Evolutionary conservation across 805 yeast genomes (phyloP), one percentile per base, ranked within the genome.

Genomic region (Barnettozyma pratensis): DNA sequence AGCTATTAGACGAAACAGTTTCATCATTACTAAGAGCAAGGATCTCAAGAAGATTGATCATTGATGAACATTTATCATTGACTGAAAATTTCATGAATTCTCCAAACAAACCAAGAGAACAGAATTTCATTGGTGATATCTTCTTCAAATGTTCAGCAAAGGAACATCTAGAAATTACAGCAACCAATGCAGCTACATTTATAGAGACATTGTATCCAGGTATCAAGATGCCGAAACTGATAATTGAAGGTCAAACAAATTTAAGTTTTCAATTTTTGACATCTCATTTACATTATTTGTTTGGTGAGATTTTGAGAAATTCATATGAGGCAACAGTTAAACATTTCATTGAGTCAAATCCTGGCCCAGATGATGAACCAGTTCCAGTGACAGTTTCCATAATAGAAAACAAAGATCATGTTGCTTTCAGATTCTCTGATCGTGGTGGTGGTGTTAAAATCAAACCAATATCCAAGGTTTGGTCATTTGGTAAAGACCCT

Each of bases 291-390:
- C 90, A 87, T 58, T 92, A 88, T 64, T 72, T 92, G 38, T 72
- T 91, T 45, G 94, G 96, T 26, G 98, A 92, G 65, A 83, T 92
- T 36, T 68, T 94, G 49, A 75, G 97, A 54, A 92, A 94, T 62
- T 79, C 95, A 4, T 77, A 80, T 56, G 95, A 88, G 61, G 92
- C 96, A 0, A 86, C 96, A 0, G 78, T 88, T 46, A 72, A 72
- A 41, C 69, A 71, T 40, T 73, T 70, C 47, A 58, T 74, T 6
- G 57, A 51, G 19, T 52, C 63, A 4, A 55, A 66, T 42, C 58
- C 67, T 28, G 56, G 56, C 31, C 68, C 69, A 44, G 54, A 62
- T 6, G 61, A 64, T 6, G 70, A 71, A 44, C 81, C 89, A 3
- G 83, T 85, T 1, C 88, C 96, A 0, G 81, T 92, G n/a, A 70